Conservation (phyloP, 352 stramenopile species). For the Peronosclerospora sorghi region DNA sequence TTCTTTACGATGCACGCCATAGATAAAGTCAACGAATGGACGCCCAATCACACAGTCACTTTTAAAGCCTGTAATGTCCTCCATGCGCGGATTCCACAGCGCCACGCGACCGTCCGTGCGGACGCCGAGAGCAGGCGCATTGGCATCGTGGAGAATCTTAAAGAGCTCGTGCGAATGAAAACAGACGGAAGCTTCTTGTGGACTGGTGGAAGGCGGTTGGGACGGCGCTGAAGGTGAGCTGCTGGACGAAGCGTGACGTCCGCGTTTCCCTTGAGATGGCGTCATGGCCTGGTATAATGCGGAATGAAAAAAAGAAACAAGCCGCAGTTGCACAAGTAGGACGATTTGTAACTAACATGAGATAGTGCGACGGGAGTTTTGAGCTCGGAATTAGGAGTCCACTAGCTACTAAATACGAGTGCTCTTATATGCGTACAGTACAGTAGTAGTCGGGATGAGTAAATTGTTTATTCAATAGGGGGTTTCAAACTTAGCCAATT, state of each 20-base stretch:
- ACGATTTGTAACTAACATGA: too few relatives aligned
- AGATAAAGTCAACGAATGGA: conserved; percentile 41
- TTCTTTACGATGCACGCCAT: conserved; percentile 24
- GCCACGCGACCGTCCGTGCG: conserved; percentile 36
- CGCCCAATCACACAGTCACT: conserved; percentile 26
- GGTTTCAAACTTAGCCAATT: too few relatives aligned
- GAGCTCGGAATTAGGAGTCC: too few relatives aligned
- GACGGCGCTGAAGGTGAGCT: neutral
- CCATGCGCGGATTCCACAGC: conserved; percentile 56
- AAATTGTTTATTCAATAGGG: too few relatives aligned
- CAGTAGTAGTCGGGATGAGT: too few relatives aligned
- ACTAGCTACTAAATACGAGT: too few relatives aligned
- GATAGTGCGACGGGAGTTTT: too few relatives aligned
- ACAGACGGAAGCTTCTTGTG: neutral
- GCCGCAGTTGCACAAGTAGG: too few relatives aligned
- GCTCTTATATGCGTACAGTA: too few relatives aligned
- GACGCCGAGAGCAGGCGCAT: conserved; percentile 53
- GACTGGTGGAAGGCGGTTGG: neutral
- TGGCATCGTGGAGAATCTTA: conserved; percentile 49
- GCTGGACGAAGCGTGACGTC: conserved; percentile 1
- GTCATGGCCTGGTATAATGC: conserved; percentile 13
- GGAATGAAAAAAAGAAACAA: conserved; percentile 3
- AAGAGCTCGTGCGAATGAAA: conserved; percentile 12
- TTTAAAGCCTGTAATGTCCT: conserved; percentile 44
- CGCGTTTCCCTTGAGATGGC: conserved; percentile 14